These are phyloP conservation scores for Dittrichia graveolens DNA, from an alignment of 129 eudicot species.

Conservation along the genomic window DNA sequence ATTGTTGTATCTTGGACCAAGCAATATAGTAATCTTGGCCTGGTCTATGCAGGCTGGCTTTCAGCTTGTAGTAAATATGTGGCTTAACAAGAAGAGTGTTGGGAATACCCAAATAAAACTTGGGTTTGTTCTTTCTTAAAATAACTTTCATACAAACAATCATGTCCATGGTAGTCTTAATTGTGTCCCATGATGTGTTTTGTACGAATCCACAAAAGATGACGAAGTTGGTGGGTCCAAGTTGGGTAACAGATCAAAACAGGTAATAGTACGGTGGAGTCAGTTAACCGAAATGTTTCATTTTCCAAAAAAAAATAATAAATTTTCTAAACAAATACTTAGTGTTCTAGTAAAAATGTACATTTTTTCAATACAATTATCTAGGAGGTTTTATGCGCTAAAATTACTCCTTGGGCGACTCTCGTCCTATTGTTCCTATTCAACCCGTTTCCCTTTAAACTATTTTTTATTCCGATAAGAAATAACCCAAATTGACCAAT, in stretches of 20 bases:
- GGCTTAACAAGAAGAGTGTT: background rate
- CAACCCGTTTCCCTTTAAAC: background rate
- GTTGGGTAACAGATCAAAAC: background rate
- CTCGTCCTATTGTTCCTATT: background rate
- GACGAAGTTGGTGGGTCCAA: background rate
- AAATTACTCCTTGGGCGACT: background rate
- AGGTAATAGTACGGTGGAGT: too few species aligned
- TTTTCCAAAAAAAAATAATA: too few species aligned
- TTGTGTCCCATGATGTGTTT: background rate
- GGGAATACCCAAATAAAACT: background rate
- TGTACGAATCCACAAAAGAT: background rate
- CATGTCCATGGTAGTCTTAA: background rate
- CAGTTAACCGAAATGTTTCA: too few species aligned
- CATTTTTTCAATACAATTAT: background rate
- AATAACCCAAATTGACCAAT: background rate
- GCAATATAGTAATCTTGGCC: background rate
- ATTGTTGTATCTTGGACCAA: background rate
- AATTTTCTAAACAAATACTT: too few species aligned
- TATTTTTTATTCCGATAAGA: background rate
- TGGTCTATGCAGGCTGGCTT: background rate
- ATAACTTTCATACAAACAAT: background rate
- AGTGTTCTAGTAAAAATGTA: too few species aligned
- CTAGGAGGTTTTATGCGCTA: background rate
- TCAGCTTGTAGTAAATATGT: slow-evolving; percentile 6
- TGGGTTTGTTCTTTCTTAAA: background rate